Conservation (phyloP, 257 asterid species). For the Linaria vulgaris region DNA sequence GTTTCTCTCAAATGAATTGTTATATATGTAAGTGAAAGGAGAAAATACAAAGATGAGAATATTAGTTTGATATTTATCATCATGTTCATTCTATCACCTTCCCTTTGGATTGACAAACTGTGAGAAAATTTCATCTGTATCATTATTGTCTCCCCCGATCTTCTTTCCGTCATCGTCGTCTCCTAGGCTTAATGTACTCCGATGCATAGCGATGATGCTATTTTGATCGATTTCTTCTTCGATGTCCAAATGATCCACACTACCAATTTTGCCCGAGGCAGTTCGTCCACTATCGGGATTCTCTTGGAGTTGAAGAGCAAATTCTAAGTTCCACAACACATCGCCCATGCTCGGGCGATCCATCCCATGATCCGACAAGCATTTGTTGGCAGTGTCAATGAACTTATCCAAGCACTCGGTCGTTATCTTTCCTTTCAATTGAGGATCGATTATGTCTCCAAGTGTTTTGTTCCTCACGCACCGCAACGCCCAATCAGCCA, state of each 20-base stretch:
- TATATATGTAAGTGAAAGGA: no score
- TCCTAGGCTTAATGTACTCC: slow-evolving; percentile 60
- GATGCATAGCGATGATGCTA: slow-evolving; percentile 68
- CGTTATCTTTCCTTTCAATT: slow-evolving; percentile 60
- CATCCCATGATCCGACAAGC: slow-evolving; percentile 67
- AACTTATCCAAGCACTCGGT: slow-evolving; percentile 61
- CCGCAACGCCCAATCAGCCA: slow-evolving; percentile 73
- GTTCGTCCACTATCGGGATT: slow-evolving; percentile 26
- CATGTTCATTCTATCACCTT: slow-evolving; percentile 40
- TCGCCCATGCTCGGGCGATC: slow-evolving; percentile 88
- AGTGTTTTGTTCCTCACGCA: slow-evolving; percentile 59
- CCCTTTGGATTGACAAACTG: slow-evolving; percentile 62
- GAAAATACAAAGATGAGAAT: neutral
- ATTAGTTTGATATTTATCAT: no score
- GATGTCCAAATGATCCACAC: slow-evolving; percentile 31
- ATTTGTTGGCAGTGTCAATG: slow-evolving; percentile 67
- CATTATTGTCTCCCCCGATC: slow-evolving; percentile 17
- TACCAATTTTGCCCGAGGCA: neutral
- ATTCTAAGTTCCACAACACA: slow-evolving; percentile 76
- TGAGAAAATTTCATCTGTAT: slow-evolving; percentile 52
- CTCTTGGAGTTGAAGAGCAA: slow-evolving; percentile 62
- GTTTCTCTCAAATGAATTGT: no score
- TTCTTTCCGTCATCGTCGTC: slow-evolving; percentile 38
- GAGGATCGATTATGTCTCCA: slow-evolving; percentile 67
- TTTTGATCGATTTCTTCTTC: slow-evolving; percentile 43